Percentiles rank a stretch among this genome's conserved stretches.
Conservation (phyloP, 2,329 filamentous ascomycete genomes). For the Byssoonygena ceratinophila region DNA sequence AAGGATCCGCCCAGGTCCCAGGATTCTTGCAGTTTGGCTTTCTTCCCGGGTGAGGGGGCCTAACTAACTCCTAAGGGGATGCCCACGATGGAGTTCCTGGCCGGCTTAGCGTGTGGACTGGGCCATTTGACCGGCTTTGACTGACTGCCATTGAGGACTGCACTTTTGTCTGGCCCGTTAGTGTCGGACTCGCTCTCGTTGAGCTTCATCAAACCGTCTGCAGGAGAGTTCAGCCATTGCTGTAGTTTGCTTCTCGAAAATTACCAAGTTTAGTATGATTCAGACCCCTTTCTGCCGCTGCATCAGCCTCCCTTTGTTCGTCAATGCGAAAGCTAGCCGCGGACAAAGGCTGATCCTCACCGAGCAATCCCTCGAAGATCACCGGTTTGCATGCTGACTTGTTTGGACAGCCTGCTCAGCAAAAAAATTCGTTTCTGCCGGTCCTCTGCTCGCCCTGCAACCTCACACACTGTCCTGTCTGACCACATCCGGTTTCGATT, state of each 20-base stretch:
- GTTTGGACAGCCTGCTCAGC: not conserved
- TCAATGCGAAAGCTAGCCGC: not conserved
- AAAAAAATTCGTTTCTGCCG: not conserved
- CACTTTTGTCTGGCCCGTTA: not conserved
- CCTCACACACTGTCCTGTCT: not conserved
- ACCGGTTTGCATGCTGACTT: not conserved
- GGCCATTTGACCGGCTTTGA: slow-evolving; percentile 2
- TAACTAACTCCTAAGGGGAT: not conserved
- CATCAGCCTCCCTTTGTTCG: slow-evolving; percentile 7
- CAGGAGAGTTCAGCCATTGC: not conserved
- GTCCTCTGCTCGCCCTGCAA: not conserved
- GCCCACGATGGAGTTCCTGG: not conserved
- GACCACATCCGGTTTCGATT: slow-evolving; percentile 1
- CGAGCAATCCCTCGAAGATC: not conserved
- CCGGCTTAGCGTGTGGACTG: slow-evolving; percentile 7
- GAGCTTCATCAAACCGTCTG: not conserved
- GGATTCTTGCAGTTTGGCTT: slow-evolving; percentile 7
- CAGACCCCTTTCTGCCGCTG: slow-evolving; percentile 5
- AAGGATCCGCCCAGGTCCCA: not conserved
- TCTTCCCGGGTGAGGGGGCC: slow-evolving; percentile 2
- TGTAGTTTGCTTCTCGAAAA: slow-evolving; percentile 9
- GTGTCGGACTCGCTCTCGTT: not conserved
- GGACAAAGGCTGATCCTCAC: not conserved
- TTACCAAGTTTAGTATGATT: slow-evolving; percentile 4
- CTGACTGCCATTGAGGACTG: slow-evolving; percentile 1